Evolutionary conservation across 345 rosid genomes (phyloP).

Genomic region (Microthlaspi erraticum): DNA sequence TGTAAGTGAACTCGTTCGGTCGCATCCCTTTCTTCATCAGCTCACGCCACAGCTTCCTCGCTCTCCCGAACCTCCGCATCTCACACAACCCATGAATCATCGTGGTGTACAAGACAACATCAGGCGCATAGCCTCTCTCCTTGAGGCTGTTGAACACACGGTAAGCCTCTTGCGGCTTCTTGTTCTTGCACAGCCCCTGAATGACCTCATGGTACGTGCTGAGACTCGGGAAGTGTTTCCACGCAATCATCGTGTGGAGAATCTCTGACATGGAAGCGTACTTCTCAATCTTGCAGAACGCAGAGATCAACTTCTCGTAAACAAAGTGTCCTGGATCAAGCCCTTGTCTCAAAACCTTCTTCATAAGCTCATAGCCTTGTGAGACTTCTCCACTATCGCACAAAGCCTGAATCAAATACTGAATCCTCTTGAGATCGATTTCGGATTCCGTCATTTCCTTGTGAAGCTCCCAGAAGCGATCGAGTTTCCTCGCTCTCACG

Average conservation of each 20-base stretch:
- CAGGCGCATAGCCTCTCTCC: constrained; percentile 58
- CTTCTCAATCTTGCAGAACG: constrained; percentile 59
- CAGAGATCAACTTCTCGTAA: constrained; percentile 58
- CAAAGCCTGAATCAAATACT: constrained; percentile 61
- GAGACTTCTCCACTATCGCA: constrained; percentile 53
- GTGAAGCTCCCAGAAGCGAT: constrained; percentile 58
- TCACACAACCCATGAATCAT: constrained; percentile 68
- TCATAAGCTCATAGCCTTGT: constrained; percentile 50
- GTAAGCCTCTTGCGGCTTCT: constrained; percentile 58
- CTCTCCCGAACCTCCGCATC: constrained; percentile 56
- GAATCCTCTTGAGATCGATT: constrained; percentile 55
- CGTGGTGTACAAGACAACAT: constrained; percentile 56
- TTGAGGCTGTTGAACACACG: constrained; percentile 59
- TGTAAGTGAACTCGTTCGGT: constrained; percentile 64
- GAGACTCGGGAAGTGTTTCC: constrained; percentile 51
- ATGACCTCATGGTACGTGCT: constrained; percentile 57
- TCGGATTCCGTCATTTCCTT: constrained; percentile 47
- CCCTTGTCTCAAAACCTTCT: constrained; percentile 49
- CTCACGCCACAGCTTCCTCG: constrained; percentile 64
- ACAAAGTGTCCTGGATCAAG: constrained; percentile 58
- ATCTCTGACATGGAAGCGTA: constrained; percentile 55
- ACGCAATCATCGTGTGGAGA: constrained; percentile 53
- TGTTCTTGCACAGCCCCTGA: constrained; percentile 56
- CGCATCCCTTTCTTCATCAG: constrained; percentile 59
- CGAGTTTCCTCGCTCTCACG: constrained; percentile 48